Conservation (phyloP, 75 land plant genomes). For the Cryptomeria japonica region DNA sequence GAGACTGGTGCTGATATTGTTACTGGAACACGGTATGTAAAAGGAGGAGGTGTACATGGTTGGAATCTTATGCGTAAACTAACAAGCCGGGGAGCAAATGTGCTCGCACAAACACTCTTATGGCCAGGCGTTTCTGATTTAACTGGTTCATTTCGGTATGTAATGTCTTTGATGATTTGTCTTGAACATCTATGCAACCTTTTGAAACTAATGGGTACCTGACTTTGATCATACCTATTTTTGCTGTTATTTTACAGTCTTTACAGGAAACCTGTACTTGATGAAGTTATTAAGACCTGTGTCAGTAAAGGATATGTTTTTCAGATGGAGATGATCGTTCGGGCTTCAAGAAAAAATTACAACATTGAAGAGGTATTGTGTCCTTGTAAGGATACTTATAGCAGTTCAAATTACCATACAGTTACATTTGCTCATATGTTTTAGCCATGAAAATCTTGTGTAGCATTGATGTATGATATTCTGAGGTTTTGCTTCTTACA, state of each 20-base stretch:
- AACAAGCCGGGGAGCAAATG: slow-evolving; percentile 97
- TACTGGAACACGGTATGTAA: slow-evolving; percentile 90
- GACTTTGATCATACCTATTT: not conserved
- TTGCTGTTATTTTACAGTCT: slow-evolving; percentile 46
- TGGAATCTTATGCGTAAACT: slow-evolving; percentile 94
- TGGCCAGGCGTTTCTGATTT: slow-evolving; percentile 97
- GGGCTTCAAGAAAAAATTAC: slow-evolving; percentile 83
- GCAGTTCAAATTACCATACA: not conserved
- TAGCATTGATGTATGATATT: not conserved
- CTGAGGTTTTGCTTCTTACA: not conserved
- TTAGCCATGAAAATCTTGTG: not conserved
- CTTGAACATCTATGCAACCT: not conserved
- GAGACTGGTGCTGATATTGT: slow-evolving; percentile 93
- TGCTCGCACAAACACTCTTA: slow-evolving; percentile 91
- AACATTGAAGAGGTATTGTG: slow-evolving; percentile 85
- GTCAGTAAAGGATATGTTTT: slow-evolving; percentile 98
- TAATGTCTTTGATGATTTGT: not conserved
- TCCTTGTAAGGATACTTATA: not conserved
- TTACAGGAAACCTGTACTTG: slow-evolving; percentile 72
- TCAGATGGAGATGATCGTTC: slow-evolving; percentile 98
- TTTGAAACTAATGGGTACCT: not conserved
- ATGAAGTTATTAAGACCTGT: slow-evolving; percentile 73
- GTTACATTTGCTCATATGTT: not conserved
- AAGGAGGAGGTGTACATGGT: slow-evolving; percentile 93
- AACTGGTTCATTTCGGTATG: slow-evolving; percentile 93